phyloP scores from a whole-genome alignment of 306 rosid genomes.

The Fagus sylvatica region DNA sequence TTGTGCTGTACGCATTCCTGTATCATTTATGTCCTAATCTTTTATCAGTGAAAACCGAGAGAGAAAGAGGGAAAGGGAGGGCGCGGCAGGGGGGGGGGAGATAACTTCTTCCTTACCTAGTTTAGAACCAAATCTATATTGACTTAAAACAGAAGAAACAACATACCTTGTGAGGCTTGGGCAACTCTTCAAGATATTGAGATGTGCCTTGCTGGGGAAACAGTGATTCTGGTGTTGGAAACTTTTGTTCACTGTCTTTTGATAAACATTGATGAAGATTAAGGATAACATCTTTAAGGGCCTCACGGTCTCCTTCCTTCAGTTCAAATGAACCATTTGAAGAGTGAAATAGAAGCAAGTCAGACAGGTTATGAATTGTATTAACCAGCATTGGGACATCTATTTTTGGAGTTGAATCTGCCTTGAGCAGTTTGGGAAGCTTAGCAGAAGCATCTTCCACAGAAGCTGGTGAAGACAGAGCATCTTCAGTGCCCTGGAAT shows the following conservation, averaged over 20 bases:
- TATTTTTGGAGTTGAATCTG: conserved; percentile 43
- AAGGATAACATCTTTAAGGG: conserved; percentile 51
- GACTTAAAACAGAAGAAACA: conserved; percentile 21
- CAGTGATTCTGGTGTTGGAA: conserved; percentile 30
- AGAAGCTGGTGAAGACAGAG: conserved; percentile 28
- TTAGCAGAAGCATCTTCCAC: conserved; percentile 35
- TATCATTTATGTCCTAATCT: conserved; percentile 14
- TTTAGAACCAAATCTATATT: neutral
- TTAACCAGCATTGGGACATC: conserved; percentile 59
- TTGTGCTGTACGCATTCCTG: conserved; percentile 7
- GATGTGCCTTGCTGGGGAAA: conserved; percentile 37
- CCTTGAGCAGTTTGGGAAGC: conserved; percentile 30
- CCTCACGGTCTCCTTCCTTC: conserved; percentile 43
- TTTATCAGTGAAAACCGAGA: conserved; percentile 9
- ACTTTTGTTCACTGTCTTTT: conserved; percentile 40
- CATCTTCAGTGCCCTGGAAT: conserved; percentile 25
- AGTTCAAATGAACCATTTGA: conserved; percentile 40
- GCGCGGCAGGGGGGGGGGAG: too few relatives aligned
- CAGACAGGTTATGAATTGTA: conserved; percentile 59
- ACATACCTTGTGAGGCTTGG: conserved; percentile 50
- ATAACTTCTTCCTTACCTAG: neutral
- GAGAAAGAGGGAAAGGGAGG: neutral
- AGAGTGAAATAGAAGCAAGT: conserved; percentile 60
- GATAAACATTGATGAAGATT: conserved; percentile 57
- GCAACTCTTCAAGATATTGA: conserved; percentile 31